Percentiles rank a stretch among this genome's conserved stretches.
Evolutionary conservation across 2,329 filamentous ascomycete genomes (phyloP).

Genomic region (Hymenoscyphus albidus): DNA sequence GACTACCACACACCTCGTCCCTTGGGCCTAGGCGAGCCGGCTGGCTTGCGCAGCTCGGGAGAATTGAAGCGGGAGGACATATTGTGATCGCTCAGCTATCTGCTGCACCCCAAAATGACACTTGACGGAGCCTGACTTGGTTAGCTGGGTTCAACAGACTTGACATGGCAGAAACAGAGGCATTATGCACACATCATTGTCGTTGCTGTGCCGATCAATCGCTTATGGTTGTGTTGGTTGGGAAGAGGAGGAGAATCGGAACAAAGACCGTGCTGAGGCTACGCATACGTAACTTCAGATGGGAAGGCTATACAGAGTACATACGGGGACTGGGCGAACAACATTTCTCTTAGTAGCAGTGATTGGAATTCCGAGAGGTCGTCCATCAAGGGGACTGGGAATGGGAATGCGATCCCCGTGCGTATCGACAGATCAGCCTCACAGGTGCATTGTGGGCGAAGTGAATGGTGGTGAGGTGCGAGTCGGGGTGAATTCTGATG

Average conservation of each 20-base stretch:
- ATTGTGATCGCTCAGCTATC: constrained; percentile 33
- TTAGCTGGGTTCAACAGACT: constrained; percentile 18
- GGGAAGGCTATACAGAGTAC: background rate
- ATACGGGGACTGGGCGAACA: background rate
- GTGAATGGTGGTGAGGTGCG: background rate
- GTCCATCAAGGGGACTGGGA: background rate
- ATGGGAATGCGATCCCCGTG: background rate
- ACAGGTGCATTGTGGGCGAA: background rate
- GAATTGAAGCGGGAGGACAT: constrained; percentile 33
- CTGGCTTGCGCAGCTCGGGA: constrained; percentile 36
- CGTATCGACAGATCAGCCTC: background rate
- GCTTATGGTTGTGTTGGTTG: background rate
- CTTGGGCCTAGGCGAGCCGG: constrained; percentile 55
- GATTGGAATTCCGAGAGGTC: background rate
- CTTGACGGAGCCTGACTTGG: constrained; percentile 29
- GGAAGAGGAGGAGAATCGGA: background rate
- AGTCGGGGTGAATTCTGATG: background rate
- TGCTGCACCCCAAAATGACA: constrained; percentile 30
- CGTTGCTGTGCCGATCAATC: background rate
- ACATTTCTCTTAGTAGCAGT: background rate
- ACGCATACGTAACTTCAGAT: too few species aligned
- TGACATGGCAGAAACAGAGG: background rate
- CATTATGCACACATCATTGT: background rate
- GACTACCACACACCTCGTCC: constrained; percentile 45
- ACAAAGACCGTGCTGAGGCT: background rate